Conservation (phyloP, 805 yeast genomes). For the Maudiozyma serrabonitensis region DNA sequence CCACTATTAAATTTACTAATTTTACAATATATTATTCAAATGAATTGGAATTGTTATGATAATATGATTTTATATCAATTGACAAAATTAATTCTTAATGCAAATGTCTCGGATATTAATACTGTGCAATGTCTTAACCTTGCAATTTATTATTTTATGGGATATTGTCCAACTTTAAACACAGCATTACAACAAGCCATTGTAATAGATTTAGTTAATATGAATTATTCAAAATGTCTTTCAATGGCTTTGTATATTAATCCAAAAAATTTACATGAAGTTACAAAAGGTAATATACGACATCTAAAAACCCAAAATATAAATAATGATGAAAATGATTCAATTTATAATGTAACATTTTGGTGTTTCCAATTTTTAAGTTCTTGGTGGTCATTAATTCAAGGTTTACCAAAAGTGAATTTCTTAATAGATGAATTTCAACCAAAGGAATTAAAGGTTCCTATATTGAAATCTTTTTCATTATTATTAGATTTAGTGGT, state of each 20-base stretch:
- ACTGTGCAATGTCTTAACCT: slow-evolving; percentile 17
- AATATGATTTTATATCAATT: slow-evolving; percentile 19
- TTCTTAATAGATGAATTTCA: slow-evolving; percentile 21
- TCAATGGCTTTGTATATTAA: slow-evolving; percentile 19
- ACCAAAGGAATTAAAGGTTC: slow-evolving; percentile 16
- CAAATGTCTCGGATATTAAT: slow-evolving; percentile 7
- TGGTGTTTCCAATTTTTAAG: slow-evolving; percentile 25
- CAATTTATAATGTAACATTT: slow-evolving; percentile 13
- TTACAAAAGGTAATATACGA: slow-evolving; percentile 4
- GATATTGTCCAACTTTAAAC: background rate
- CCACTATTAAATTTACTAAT: slow-evolving; percentile 6
- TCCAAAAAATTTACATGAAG: slow-evolving; percentile 10
- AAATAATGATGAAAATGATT: slow-evolving; percentile 3
- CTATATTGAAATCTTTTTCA: slow-evolving; percentile 17
- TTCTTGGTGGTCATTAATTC: slow-evolving; percentile 24
- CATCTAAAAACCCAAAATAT: slow-evolving; percentile 1
- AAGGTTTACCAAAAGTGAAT: slow-evolving; percentile 22
- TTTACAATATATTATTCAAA: slow-evolving; percentile 20
- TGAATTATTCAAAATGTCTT: slow-evolving; percentile 12
- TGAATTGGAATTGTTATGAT: slow-evolving; percentile 24
- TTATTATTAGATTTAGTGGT: slow-evolving; percentile 13
- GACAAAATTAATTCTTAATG: slow-evolving; percentile 16
- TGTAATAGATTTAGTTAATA: slow-evolving; percentile 12
- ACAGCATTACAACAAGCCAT: background rate
- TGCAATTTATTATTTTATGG: slow-evolving; percentile 23